Conservation (phyloP, 306 rosid species). For the Citrullus mucosospermus region DNA sequence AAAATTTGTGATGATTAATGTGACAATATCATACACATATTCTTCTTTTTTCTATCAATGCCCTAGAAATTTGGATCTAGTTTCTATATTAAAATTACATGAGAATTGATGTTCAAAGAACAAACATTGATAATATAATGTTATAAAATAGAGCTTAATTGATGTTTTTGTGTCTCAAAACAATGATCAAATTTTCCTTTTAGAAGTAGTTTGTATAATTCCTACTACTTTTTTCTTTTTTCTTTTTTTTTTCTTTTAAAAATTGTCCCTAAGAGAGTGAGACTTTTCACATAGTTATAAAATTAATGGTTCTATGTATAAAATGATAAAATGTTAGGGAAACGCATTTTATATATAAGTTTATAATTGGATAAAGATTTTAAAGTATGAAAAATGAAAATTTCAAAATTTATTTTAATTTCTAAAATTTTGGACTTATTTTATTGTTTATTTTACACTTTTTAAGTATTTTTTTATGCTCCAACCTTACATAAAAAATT, state of each 20-base stretch:
- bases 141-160: neutral
- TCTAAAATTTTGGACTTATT: neutral
- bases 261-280: neutral
- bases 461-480: too few relatives aligned
- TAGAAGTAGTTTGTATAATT: constrained; percentile 2
- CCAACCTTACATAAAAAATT: too few relatives aligned
- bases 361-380: too few relatives aligned
- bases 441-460: neutral
- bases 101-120: neutral
- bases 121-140: neutral
- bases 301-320: neutral
- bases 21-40: neutral
- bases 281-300: neutral
- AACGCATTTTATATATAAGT: neutral
- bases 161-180: neutral
- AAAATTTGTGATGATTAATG: neutral
- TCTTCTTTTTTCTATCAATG: neutral
- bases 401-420: neutral
- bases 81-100: neutral
- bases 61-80: constrained; percentile 8
- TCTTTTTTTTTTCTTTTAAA: neutral
- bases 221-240: neutral
- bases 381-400: too few relatives aligned
- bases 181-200: neutral
- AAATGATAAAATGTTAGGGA: neutral